Conservation (phyloP, 306 rosid genomes). For the Cercis canadensis region DNA sequence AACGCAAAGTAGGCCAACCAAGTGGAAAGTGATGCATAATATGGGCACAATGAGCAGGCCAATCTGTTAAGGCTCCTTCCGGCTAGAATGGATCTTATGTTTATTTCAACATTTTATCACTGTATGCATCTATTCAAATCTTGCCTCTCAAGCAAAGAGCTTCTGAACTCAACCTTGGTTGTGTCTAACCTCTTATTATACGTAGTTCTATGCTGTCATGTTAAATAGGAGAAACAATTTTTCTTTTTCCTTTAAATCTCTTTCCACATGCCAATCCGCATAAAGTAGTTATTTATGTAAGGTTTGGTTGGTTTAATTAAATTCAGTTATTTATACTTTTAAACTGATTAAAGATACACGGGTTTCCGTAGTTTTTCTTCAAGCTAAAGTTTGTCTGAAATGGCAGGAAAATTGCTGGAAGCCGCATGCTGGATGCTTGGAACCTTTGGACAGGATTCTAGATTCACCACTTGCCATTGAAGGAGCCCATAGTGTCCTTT, state of each 20-base stretch:
- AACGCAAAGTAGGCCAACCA: background rate
- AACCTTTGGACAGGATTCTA: constrained; percentile 71
- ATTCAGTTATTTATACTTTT: background rate
- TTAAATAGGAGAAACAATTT: background rate
- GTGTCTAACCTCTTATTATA: constrained; percentile 10
- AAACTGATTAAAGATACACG: background rate
- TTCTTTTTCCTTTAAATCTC: background rate
- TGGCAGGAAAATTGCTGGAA: constrained; percentile 87
- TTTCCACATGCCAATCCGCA: constrained; percentile 13
- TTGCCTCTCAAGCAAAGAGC: constrained; percentile 30
- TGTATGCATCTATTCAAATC: constrained; percentile 20
- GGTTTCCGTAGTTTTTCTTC: constrained; percentile 4
- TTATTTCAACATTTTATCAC: constrained; percentile 9
- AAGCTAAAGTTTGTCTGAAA: constrained; percentile 32
- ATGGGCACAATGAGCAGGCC: background rate
- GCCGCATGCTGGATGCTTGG: constrained; percentile 83
- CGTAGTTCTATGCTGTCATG: constrained; percentile 12
- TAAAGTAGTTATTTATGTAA: background rate
- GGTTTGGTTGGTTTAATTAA: constrained; percentile 9
- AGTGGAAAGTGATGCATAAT: constrained; percentile 15
- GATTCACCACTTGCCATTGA: constrained; percentile 80
- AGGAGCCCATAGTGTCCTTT: constrained; percentile 22
- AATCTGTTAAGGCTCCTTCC: constrained; percentile 5
- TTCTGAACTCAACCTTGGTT: constrained; percentile 16
- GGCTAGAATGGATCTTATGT: constrained; percentile 15